phyloP scores from a whole-genome alignment of 768 basidiomycete genomes.

The Boletus rubropictus region DNA sequence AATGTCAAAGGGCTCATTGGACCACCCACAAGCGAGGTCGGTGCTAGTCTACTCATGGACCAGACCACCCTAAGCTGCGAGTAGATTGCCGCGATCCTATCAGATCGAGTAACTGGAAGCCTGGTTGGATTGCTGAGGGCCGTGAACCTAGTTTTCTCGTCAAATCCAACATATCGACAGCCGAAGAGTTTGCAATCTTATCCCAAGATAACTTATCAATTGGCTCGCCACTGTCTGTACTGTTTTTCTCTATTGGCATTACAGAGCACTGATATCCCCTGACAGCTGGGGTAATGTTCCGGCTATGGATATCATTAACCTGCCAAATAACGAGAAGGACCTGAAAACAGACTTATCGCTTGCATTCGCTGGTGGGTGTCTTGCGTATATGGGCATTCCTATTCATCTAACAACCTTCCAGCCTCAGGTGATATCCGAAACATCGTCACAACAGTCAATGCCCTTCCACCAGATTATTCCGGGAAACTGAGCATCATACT shows the following conservation, averaged over 20 bases:
- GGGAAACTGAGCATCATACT: slow-evolving; percentile 37
- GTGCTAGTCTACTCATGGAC: background rate
- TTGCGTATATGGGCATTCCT: background rate
- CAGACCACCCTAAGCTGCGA: background rate
- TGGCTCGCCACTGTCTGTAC: slow-evolving; percentile 22
- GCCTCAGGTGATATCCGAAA: slow-evolving; percentile 49
- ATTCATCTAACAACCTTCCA: slow-evolving; percentile 11
- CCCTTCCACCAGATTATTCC: slow-evolving; percentile 36
- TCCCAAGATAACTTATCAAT: slow-evolving; percentile 25
- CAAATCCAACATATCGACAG: slow-evolving; percentile 1
- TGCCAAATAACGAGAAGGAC: slow-evolving; percentile 20
- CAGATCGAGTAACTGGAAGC: slow-evolving; percentile 16
- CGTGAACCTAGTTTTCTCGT: slow-evolving; percentile 20
- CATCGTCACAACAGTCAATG: slow-evolving; percentile 39
- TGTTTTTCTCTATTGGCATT: background rate
- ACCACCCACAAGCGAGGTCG: slow-evolving; percentile 33
- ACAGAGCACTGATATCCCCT: background rate
- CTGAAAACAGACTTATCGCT: slow-evolving; percentile 19
- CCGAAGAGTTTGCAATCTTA: slow-evolving; percentile 7
- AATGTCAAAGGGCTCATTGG: slow-evolving; percentile 42
- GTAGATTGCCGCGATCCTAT: slow-evolving; percentile 24
- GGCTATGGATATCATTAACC: slow-evolving; percentile 31
- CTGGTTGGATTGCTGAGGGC: slow-evolving; percentile 20
- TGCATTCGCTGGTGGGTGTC: slow-evolving; percentile 20
- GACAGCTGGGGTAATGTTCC: slow-evolving; percentile 33